phyloP scores from a whole-genome alignment of 495 filamentous ascomycete genomes.

The Aspergillus diversus region DNA sequence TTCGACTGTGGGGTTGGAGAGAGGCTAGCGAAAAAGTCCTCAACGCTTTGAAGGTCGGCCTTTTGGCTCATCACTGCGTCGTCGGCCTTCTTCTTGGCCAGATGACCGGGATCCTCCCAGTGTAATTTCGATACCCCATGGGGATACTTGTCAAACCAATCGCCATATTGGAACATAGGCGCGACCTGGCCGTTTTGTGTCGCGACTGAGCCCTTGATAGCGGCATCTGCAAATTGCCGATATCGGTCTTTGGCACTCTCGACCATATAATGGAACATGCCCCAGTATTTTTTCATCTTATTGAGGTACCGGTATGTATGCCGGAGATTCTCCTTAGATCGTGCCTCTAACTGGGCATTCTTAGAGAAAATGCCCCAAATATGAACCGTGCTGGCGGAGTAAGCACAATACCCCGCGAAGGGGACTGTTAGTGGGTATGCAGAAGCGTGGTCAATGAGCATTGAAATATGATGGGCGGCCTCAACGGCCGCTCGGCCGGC shows the following conservation, averaged over 20 bases:
- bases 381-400: slow-evolving; percentile 88
- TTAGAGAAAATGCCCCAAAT: slow-evolving; percentile 89
- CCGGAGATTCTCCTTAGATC: slow-evolving; percentile 83
- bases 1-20: slow-evolving; percentile 63
- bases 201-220: slow-evolving; percentile 50
- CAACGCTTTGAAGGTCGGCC: slow-evolving; percentile 87
- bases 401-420: slow-evolving; percentile 94
- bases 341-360: slow-evolving; percentile 71
- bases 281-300: slow-evolving; percentile 97
- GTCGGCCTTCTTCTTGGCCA: slow-evolving; percentile 71
- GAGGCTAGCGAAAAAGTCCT: slow-evolving; percentile 89
- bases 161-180: slow-evolving; percentile 90
- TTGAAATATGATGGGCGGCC: slow-evolving; percentile 88
- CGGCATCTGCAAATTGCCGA: slow-evolving; percentile 79
- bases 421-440: slow-evolving; percentile 83
- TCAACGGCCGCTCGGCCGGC: slow-evolving; percentile 77
- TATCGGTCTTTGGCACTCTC: slow-evolving; percentile 93
- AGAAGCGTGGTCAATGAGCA: slow-evolving; percentile 77
- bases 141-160: slow-evolving; percentile 97
- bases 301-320: slow-evolving; percentile 87
- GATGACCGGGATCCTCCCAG: slow-evolving; percentile 75
- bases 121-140: slow-evolving; percentile 84
- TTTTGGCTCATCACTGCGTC: slow-evolving; percentile 84
- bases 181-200: slow-evolving; percentile 52
- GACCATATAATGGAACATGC: slow-evolving; percentile 95